These are phyloP conservation scores for Fusarium humuli DNA, from an alignment of 2,329 filamentous ascomycete species.

Conservation along the genomic window DNA sequence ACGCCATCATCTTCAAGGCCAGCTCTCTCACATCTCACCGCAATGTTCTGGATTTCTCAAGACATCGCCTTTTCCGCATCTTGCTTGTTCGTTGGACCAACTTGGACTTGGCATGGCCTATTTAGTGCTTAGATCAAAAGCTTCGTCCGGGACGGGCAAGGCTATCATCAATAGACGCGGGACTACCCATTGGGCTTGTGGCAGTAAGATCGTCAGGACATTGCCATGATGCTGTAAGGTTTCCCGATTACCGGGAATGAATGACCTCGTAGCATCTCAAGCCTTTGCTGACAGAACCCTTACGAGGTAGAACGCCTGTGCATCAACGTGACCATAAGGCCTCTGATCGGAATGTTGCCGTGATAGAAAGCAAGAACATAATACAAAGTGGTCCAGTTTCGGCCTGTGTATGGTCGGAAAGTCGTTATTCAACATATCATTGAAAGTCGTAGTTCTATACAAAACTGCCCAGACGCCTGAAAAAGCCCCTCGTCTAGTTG, in stretches of 20 bases:
- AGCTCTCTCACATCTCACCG: slow-evolving; percentile 10
- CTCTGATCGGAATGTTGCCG: slow-evolving; percentile 11
- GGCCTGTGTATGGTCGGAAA: slow-evolving; percentile 25
- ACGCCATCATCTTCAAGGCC: slow-evolving; percentile 17
- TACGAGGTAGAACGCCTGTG: neutral
- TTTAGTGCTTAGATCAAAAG: slow-evolving; percentile 19
- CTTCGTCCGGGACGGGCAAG: slow-evolving; percentile 25
- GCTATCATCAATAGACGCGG: slow-evolving; percentile 24
- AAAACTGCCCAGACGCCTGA: slow-evolving; percentile 31
- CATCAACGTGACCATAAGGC: neutral
- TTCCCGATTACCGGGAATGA: slow-evolving; percentile 37
- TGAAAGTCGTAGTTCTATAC: slow-evolving; percentile 37
- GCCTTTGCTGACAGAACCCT: slow-evolving; percentile 20
- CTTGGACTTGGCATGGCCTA: slow-evolving; percentile 13
- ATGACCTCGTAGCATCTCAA: slow-evolving; percentile 31
- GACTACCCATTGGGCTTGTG: slow-evolving; percentile 18
- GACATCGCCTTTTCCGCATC: slow-evolving; percentile 25
- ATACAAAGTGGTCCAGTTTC: slow-evolving; percentile 4
- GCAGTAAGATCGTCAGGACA: slow-evolving; percentile 28
- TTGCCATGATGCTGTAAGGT: slow-evolving; percentile 13
- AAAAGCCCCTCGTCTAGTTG: slow-evolving; percentile 19
- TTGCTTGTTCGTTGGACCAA: slow-evolving; percentile 32
- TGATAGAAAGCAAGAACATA: slow-evolving; percentile 4
- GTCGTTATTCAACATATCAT: slow-evolving; percentile 21
- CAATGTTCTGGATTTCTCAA: slow-evolving; percentile 10